phyloP scores from a whole-genome alignment of 2,329 filamentous ascomycete genomes.

The Proliferodiscus dingleyae region DNA sequence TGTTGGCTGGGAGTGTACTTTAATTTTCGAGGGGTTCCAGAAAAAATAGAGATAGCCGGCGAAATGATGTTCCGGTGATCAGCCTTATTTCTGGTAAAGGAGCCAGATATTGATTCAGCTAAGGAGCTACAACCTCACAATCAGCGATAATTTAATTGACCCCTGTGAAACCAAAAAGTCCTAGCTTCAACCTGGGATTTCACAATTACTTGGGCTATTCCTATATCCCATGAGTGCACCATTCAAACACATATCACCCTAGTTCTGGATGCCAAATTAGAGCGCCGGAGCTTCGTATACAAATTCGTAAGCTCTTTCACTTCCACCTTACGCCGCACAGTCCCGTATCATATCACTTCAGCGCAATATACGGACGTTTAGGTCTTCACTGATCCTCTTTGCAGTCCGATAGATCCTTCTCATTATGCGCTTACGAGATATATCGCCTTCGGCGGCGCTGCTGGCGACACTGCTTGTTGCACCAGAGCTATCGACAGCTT shows the following conservation, averaged over 20 bases:
- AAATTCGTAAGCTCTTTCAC: constrained; percentile 19
- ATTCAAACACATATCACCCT: not conserved
- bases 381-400: no score
- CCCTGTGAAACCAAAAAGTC: not conserved
- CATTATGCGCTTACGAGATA: constrained; percentile 29
- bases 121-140: not conserved
- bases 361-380: no score
- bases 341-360: no score
- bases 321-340: no score
- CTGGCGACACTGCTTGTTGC: constrained; percentile 44
- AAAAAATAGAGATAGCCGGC: constrained; percentile 2
- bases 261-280: not conserved
- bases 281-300: not conserved
- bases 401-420: constrained; percentile 8
- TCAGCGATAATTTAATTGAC: not conserved
- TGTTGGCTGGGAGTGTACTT: constrained; percentile 1
- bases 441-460: constrained; percentile 41
- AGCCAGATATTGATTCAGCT: constrained; percentile 5
- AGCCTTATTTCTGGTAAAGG: not conserved
- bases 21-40: not conserved
- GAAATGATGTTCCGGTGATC: constrained; percentile 17
- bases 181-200: not conserved
- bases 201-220: not conserved
- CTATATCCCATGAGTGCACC: constrained; percentile 9
- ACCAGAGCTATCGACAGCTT: constrained; percentile 60